A percentile compares a stretch with the other conserved stretches of the same genome.
phyloP scores from a whole-genome alignment of 2,329 filamentous ascomycete species.

The Niveomyces coronatus region DNA sequence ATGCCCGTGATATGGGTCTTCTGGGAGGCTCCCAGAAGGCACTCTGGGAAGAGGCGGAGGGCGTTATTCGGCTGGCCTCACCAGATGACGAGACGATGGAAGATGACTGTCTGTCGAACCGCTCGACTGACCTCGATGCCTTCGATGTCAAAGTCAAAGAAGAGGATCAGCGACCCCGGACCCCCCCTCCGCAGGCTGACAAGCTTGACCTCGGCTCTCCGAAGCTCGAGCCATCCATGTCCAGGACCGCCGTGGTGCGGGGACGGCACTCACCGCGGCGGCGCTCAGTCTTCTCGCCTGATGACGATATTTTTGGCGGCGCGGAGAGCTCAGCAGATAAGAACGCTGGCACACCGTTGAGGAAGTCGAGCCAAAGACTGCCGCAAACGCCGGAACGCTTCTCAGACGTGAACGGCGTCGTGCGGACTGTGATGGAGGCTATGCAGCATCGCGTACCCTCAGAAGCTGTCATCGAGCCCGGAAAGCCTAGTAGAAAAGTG shows the following conservation, averaged over 20 bases:
- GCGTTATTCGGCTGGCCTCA: slow-evolving; percentile 75
- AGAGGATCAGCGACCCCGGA: slow-evolving; percentile 35
- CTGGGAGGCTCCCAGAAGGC: slow-evolving; percentile 46
- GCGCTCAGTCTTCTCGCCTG: slow-evolving; percentile 53
- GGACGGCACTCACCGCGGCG: slow-evolving; percentile 43
- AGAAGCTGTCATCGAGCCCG: slow-evolving; percentile 24
- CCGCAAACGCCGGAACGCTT: slow-evolving; percentile 29
- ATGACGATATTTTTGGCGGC: slow-evolving; percentile 55
- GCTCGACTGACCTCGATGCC: slow-evolving; percentile 30
- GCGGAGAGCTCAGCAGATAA: slow-evolving; percentile 36
- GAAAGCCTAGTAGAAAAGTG: slow-evolving; percentile 39
- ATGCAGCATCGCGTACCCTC: slow-evolving; percentile 46
- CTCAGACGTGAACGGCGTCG: slow-evolving; percentile 37
- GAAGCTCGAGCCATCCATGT: slow-evolving; percentile 31
- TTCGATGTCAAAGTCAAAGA: slow-evolving; percentile 35
- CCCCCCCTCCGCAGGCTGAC: slow-evolving; percentile 32
- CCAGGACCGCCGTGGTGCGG: slow-evolving; percentile 42
- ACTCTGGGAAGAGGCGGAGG: slow-evolving; percentile 74
- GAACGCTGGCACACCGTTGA: slow-evolving; percentile 21
- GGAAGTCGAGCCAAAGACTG: slow-evolving; percentile 24
- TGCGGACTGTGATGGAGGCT: slow-evolving; percentile 52
- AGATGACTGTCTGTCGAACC: slow-evolving; percentile 27
- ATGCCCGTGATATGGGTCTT: slow-evolving; percentile 58
- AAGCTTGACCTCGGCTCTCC: slow-evolving; percentile 33
- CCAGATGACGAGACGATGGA: slow-evolving; percentile 45